Base-by-base conservation (phyloP, 768 basidiomycete species). In the Mycena indigotica region DNA sequence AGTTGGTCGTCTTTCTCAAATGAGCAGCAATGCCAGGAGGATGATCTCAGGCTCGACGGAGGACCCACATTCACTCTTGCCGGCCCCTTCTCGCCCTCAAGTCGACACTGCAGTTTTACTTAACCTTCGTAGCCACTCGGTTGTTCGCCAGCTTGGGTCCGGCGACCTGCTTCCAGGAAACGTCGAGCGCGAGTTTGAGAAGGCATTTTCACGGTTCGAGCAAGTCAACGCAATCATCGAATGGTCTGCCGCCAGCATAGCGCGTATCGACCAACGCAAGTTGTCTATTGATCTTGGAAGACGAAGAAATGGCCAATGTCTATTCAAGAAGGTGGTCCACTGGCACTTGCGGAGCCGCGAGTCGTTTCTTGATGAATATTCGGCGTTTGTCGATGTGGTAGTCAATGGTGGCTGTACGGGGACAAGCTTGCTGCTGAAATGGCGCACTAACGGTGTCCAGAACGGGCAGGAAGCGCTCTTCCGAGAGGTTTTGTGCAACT, bases 171-270 rank as follows among this genome's bases (percentile, higher is more conserved):
- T 63, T 3, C 61, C 61, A 0, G 57, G 61, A 6, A 52, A 59
- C 24, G 35, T 63, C 6, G 57, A 62, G 17, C 53, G 61, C 24
- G 57, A 63, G 51, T 44, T 63, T 28, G 51, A 45, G 0, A 63
- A 63, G 51, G 61, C 61, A 2, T 59, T 56, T 35, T 57, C 53
- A 3, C 56, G 53, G 19, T 62, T 62, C 35, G 53, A 48, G 17
- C 56, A 58, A 26, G 50, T 61, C 26, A 65, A 61, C 51, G 51
- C 60, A 23, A 23, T 56, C 16, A 58, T 61, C 1, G 60, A 65
- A 50, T 61, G 55, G 54, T 48, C 51, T 38, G 63, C 63, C 1
- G 63, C 60, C 6, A 58, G 56, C 24, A 26, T 65, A 56, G 60
- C 63, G 3, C 40, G 57, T 1, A 54, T 62, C 2, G 40, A 21